Evolutionary conservation across 2,329 filamentous ascomycete genomes (phyloP).

Genomic region (Cyphellophora attinorum): DNA sequence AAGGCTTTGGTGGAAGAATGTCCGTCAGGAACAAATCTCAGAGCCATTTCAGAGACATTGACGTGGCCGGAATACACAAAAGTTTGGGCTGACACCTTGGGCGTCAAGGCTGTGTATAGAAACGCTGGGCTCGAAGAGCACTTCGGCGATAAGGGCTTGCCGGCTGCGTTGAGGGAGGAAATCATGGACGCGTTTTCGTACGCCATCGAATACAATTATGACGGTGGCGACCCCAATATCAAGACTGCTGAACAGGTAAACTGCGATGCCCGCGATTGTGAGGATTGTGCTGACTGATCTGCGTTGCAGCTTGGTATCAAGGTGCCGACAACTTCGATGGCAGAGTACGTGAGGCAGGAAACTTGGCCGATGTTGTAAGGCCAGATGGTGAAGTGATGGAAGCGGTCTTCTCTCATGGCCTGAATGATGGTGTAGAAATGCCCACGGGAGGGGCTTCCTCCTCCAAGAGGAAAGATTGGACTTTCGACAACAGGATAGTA

Average conservation of each 20-base stretch:
- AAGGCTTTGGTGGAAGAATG: conserved; percentile 31
- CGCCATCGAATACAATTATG: conserved; percentile 32
- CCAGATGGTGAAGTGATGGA: no score
- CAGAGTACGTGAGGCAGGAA: background rate
- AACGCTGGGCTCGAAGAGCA: conserved; percentile 24
- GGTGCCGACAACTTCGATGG: background rate
- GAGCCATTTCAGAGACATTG: conserved; percentile 35
- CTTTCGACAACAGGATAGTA: no score
- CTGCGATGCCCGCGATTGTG: conserved; percentile 26
- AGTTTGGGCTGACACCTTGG: conserved; percentile 28
- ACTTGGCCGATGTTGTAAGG: no score
- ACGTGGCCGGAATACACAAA: conserved; percentile 24
- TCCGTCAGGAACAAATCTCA: conserved; percentile 28
- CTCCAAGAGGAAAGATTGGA: no score
- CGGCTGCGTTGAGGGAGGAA: conserved; percentile 28
- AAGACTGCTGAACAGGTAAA: background rate
- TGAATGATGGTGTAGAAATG: no score
- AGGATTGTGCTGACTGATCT: conserved; percentile 29
- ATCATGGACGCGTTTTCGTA: conserved; percentile 27
- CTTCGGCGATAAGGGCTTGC: conserved; percentile 20
- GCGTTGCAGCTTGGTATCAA: conserved; percentile 22
- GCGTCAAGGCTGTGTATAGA: conserved; percentile 25
- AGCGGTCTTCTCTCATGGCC: no score
- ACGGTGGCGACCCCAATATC: conserved; percentile 17
- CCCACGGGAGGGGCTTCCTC: no score